These are phyloP conservation scores for Grosmannia serpens DNA, from an alignment of 2,329 filamentous ascomycete species.

Conservation along the genomic window DNA sequence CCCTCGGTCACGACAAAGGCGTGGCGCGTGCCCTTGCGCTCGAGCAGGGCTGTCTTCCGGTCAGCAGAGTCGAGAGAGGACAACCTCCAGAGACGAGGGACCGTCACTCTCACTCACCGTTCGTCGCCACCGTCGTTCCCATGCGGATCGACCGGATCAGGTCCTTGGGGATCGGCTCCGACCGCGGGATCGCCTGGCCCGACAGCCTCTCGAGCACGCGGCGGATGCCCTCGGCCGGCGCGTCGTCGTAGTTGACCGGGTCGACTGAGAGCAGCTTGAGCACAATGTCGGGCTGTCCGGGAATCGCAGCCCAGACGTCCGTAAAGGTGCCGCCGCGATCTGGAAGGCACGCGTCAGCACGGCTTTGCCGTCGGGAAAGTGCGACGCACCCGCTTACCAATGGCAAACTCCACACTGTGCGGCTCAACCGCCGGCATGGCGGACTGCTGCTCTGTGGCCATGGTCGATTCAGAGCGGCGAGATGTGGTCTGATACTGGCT, in stretches of 20 bases:
- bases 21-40: slow-evolving; percentile 81
- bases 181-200: slow-evolving; percentile 56
- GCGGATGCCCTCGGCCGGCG: slow-evolving; percentile 79
- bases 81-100: not conserved
- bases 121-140: slow-evolving; percentile 92
- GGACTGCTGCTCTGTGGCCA: not conserved
- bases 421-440: not conserved
- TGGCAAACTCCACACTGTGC: not conserved
- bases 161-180: slow-evolving; percentile 35
- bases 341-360: not conserved
- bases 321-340: slow-evolving; percentile 10
- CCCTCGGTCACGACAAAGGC: slow-evolving; percentile 82
- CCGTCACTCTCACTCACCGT: slow-evolving; percentile 35
- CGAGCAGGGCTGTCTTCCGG: slow-evolving; percentile 45
- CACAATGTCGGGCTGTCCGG: slow-evolving; percentile 21
- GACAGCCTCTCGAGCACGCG: slow-evolving; percentile 69
- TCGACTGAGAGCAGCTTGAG: slow-evolving; percentile 58
- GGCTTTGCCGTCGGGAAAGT: not conserved
- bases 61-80: too few relatives aligned
- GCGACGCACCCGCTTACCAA: not conserved
- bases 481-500: too few relatives aligned
- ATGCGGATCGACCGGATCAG: slow-evolving; percentile 57
- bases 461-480: too few relatives aligned
- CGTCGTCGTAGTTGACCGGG: slow-evolving; percentile 79
- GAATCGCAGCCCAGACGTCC: slow-evolving; percentile 17